Evolutionary conservation across 345 rosid species (phyloP).

Genomic region (Gossypioides kirkii): DNA sequence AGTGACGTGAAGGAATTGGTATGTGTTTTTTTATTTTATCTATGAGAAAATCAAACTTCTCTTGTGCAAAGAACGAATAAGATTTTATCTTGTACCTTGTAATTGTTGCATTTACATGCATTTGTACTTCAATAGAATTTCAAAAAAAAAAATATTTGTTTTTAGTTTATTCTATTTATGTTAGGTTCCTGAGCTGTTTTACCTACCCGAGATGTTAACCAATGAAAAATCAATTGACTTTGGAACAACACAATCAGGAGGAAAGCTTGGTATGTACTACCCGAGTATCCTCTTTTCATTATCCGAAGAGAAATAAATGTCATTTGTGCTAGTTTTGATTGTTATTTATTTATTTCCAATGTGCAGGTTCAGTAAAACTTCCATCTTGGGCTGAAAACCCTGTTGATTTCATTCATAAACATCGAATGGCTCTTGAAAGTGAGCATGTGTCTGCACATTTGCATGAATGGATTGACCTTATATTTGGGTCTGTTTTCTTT

Average conservation of each 20-base stretch:
- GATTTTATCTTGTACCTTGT: background rate
- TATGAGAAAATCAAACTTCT: background rate
- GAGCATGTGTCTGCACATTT: slow-evolving; percentile 90
- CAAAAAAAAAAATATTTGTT: background rate
- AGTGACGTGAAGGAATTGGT: slow-evolving; percentile 99
- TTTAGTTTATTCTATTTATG: slow-evolving; percentile 12
- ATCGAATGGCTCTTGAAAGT: slow-evolving; percentile 90
- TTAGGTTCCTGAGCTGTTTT: slow-evolving; percentile 98
- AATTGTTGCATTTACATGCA: background rate
- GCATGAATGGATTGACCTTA: slow-evolving; percentile 98
- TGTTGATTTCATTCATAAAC: slow-evolving; percentile 90
- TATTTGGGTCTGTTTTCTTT: slow-evolving; percentile 66
- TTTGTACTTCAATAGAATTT: slow-evolving; percentile 12
- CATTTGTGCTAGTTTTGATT: slow-evolving; percentile 7
- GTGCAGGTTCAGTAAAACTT: slow-evolving; percentile 82
- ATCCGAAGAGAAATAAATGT: slow-evolving; percentile 16
- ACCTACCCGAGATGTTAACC: slow-evolving; percentile 87
- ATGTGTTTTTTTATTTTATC: slow-evolving; percentile 24
- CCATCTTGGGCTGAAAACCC: slow-evolving; percentile 96
- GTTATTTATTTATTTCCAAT: background rate
- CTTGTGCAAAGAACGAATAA: background rate
- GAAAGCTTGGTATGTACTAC: slow-evolving; percentile 67
- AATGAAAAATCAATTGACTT: slow-evolving; percentile 82
- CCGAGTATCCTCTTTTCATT: slow-evolving; percentile 11
- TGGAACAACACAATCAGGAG: slow-evolving; percentile 91